Percentiles rank a stretch among this genome's conserved stretches.
Conservation (phyloP, 2,329 filamentous ascomycete genomes). For the Fusarium clavum region DNA sequence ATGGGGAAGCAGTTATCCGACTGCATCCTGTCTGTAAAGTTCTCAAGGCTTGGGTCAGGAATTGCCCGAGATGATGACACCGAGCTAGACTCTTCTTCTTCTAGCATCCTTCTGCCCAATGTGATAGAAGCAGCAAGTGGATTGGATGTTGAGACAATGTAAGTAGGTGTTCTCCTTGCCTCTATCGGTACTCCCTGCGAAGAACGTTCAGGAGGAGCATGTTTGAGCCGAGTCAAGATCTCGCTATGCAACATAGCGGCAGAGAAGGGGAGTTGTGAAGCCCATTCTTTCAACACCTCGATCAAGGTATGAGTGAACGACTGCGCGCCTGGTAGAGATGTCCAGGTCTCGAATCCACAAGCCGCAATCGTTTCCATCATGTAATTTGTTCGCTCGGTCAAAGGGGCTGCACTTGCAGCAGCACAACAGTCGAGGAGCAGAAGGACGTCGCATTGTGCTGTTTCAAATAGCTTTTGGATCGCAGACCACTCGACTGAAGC, state of each 20-base stretch:
- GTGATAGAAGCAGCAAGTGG: slow-evolving; percentile 45
- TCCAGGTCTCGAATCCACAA: slow-evolving; percentile 45
- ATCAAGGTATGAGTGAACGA: slow-evolving; percentile 45
- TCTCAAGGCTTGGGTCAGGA: slow-evolving; percentile 34
- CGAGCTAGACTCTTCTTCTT: slow-evolving; percentile 39
- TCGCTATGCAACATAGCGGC: slow-evolving; percentile 46
- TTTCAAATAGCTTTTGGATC: slow-evolving; percentile 46
- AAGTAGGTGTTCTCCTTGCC: slow-evolving; percentile 44
- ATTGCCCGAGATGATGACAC: slow-evolving; percentile 37
- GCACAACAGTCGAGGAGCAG: slow-evolving; percentile 44
- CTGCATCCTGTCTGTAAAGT: slow-evolving; percentile 41
- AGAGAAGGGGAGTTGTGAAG: slow-evolving; percentile 43
- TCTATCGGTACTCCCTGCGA: slow-evolving; percentile 41
- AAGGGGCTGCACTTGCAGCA: slow-evolving; percentile 43
- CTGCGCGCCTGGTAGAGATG: slow-evolving; percentile 41
- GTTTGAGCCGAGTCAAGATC: slow-evolving; percentile 44
- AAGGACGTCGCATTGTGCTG: slow-evolving; percentile 44
- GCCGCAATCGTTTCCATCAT: slow-evolving; percentile 47
- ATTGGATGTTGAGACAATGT: slow-evolving; percentile 45
- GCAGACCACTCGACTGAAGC: slow-evolving; percentile 47
- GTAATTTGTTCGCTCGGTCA: slow-evolving; percentile 43
- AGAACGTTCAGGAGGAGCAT: slow-evolving; percentile 41
- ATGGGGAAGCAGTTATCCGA: slow-evolving; percentile 37
- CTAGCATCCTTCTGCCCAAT: slow-evolving; percentile 33
- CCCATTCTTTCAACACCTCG: slow-evolving; percentile 45